A percentile compares a stretch with the other conserved stretches of the same genome.
These are phyloP conservation scores for Xylariomycetidae sp. DNA, from an alignment of 2,329 filamentous ascomycete genomes.

Conservation along the genomic window DNA sequence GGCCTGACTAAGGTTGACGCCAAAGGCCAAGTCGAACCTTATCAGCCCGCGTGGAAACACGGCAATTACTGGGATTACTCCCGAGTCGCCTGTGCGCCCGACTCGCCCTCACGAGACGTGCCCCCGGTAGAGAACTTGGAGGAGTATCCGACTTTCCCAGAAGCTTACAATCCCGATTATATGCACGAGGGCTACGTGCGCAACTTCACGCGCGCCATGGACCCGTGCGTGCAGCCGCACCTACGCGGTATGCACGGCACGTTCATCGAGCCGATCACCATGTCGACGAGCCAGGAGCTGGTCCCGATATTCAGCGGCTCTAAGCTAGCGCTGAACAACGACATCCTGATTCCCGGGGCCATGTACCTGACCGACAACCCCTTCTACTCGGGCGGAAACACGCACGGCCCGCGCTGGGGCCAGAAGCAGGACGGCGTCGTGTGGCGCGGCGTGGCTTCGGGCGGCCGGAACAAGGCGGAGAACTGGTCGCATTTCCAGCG, in stretches of 20 bases:
- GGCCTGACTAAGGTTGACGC: slow-evolving; percentile 17
- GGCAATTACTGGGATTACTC: slow-evolving; percentile 46
- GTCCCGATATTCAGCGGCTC: slow-evolving; percentile 56
- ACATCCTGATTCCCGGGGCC: slow-evolving; percentile 57
- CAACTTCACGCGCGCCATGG: slow-evolving; percentile 42
- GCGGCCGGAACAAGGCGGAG: slow-evolving; percentile 45
- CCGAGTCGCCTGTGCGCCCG: slow-evolving; percentile 43
- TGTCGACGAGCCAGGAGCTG: slow-evolving; percentile 45
- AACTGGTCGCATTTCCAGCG: slow-evolving; percentile 68
- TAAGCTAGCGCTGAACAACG: slow-evolving; percentile 56
- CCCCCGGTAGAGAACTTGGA: slow-evolving; percentile 27
- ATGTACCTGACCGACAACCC: slow-evolving; percentile 58
- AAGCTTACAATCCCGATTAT: slow-evolving; percentile 21
- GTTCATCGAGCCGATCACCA: slow-evolving; percentile 45
- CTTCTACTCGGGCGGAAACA: slow-evolving; percentile 53
- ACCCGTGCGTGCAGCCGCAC: slow-evolving; percentile 40
- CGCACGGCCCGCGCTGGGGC: slow-evolving; percentile 53
- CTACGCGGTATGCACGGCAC: slow-evolving; percentile 45
- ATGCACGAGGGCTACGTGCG: slow-evolving; percentile 42
- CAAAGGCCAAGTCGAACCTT: slow-evolving; percentile 8
- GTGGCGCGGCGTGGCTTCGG: slow-evolving; percentile 64
- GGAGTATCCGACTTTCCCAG: slow-evolving; percentile 21
- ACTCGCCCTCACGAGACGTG: slow-evolving; percentile 39
- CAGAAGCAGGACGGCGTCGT: slow-evolving; percentile 51
- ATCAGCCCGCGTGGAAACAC: slow-evolving; percentile 34